Percentiles rank a stretch among this genome's conserved stretches.
Evolutionary conservation across 2,329 filamentous ascomycete genomes (phyloP).

Genomic region (Claviceps sp.): DNA sequence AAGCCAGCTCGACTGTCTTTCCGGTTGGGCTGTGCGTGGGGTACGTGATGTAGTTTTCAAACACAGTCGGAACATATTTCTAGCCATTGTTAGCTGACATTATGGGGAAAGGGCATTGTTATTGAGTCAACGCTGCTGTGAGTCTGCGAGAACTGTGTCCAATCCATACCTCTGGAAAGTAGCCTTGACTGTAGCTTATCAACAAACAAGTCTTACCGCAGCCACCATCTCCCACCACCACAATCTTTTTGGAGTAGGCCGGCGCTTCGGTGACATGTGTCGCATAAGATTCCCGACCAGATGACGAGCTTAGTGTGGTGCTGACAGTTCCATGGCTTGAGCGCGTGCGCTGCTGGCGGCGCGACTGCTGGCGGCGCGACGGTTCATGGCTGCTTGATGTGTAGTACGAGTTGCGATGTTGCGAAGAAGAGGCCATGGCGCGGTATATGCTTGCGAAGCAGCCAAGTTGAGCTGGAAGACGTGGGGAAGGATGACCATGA

Average conservation of each 20-base stretch:
- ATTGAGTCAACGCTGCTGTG: too few relatives aligned
- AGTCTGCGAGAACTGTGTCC: too few relatives aligned
- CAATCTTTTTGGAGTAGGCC: slow-evolving; percentile 96
- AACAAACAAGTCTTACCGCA: slow-evolving; percentile 97
- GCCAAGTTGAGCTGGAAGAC: neutral
- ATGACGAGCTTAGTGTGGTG: slow-evolving; percentile 66
- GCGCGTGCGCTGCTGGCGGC: slow-evolving; percentile 41
- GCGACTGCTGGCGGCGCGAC: slow-evolving; percentile 28
- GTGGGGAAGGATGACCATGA: neutral
- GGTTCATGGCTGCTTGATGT: slow-evolving; percentile 21
- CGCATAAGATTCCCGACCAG: slow-evolving; percentile 61
- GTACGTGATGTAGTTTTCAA: slow-evolving; percentile 99
- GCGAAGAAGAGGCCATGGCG: slow-evolving; percentile 34
- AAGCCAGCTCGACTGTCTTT: slow-evolving; percentile 88
- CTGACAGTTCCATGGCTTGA: slow-evolving; percentile 84
- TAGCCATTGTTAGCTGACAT: slow-evolving; percentile 24
- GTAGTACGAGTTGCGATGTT: slow-evolving; percentile 43
- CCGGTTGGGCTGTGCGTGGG: slow-evolving; percentile 76
- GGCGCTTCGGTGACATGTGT: slow-evolving; percentile 85
- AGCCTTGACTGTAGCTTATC: slow-evolving; percentile 97
- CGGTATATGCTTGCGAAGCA: neutral
- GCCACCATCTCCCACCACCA: slow-evolving; percentile 93
- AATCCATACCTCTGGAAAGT: slow-evolving; percentile 81
- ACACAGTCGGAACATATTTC: slow-evolving; percentile 99
- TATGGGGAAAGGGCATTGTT: too few relatives aligned